Base-by-base conservation (phyloP, 2,329 filamentous ascomycete genomes). In the Thelonectria blattea region DNA sequence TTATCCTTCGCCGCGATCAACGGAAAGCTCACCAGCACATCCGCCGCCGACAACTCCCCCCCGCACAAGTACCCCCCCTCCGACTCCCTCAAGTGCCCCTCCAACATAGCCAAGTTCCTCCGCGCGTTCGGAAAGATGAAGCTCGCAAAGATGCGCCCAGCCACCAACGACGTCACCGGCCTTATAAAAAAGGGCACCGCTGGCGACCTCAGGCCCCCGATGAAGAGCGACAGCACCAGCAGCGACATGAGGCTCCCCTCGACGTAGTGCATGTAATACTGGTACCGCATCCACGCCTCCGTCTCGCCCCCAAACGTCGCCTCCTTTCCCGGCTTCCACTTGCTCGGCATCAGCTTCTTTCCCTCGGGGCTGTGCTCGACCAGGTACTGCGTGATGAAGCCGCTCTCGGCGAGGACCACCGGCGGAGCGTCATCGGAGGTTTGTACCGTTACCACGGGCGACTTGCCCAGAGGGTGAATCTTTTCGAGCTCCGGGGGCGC, bases 401-500 rank as follows among this genome's bases (percentile, higher is more conserved):
- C 92, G 46, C 90, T 94, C 78, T 98, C 94, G 10, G 92, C 91
- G 48, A 97, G 79, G 0, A 94, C 84, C 11, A 86, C 70, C 2
- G 83, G 80, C 2, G 83, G 79, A 65, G 83, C 22, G 14, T 3
- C 59, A 18, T 62, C 65, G 3, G 69, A 67, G 0, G 79, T 73
- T n/a, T 76, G 78, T 68, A 97, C 80, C 9, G 85, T 85, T 65
- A 98, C 79, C 43, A 94, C 79, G 0, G 94, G 94, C 1, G 92
- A 93, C 75, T 97, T 97, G 63, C 94, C 94, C 4, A 97, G 82
- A 0, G 92, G 90, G 71, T 97, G 92, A 39, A 96, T 78, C 64
- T 91, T 82, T 71, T 90, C 88, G 47, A 97, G 83, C 70, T 91
- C 89, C 0, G 86, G 80, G 3, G 92, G 91, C 1, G 93, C 93